Percentiles rank a stretch among this genome's conserved stretches.
Evolutionary conservation across 768 basidiomycete species (phyloP).

Genomic region (Kwoniella dejecticola): DNA sequence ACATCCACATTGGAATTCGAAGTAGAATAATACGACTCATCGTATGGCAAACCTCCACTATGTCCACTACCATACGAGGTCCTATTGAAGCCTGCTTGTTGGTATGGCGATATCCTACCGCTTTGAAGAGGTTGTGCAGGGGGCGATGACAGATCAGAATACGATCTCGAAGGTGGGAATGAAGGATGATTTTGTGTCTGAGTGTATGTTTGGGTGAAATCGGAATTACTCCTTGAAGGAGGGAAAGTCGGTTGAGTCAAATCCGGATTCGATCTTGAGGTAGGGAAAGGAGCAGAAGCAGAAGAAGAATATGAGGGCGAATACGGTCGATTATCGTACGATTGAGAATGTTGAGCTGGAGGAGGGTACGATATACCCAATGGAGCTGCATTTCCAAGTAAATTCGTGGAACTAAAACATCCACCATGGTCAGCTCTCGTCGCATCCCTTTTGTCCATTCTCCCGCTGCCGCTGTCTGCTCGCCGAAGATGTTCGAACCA

Average conservation of each 20-base stretch:
- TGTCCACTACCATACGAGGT: not conserved
- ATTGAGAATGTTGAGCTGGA: conserved; percentile 12
- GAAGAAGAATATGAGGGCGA: not conserved
- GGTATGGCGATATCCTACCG: conserved; percentile 10
- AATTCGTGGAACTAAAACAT: conserved; percentile 41
- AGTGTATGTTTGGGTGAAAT: conserved; percentile 7
- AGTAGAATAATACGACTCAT: not conserved
- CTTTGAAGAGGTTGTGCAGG: no score
- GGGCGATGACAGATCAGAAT: no score
- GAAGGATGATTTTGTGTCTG: no score
- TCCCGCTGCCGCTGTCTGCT: no score
- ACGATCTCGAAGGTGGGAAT: no score
- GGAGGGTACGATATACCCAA: conserved; percentile 48
- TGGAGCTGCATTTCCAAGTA: conserved; percentile 37
- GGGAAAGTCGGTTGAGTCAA: conserved; percentile 12
- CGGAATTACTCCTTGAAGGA: conserved; percentile 4
- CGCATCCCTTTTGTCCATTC: no score
- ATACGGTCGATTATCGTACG: not conserved
- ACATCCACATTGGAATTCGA: no score
- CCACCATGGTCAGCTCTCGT: no score
- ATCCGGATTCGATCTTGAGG: not conserved
- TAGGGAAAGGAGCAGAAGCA: no score
- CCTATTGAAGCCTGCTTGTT: not conserved
- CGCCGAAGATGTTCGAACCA: no score
- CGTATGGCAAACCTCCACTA: conserved; percentile 20